Base-by-base conservation (phyloP, 352 stramenopile species). In the Globisporangium lucens region DNA sequence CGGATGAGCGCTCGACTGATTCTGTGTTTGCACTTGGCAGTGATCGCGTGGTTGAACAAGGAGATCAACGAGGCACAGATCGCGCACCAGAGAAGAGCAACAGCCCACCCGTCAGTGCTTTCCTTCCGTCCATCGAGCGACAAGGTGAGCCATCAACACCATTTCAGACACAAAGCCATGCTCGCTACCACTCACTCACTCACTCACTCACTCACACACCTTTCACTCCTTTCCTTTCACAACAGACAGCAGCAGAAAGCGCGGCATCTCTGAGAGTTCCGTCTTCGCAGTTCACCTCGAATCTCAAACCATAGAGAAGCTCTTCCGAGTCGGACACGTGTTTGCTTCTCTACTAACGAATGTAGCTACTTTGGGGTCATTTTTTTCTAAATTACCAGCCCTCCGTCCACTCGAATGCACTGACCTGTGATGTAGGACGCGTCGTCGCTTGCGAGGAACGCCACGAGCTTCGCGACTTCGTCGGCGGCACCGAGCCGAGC, bases 11-110 rank as follows among this genome's bases (percentile, higher is more conserved):
- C 24, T 24, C 24, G 24, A 24, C 24, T 24, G 24, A 24, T 24
- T 24, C 24, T 24, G 24, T 24, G 24, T 24, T 24, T 24, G 24
- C 24, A 24, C 24, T 53, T 33, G 2, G 20, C 53, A 95, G 89
- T 97, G 24, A 97, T 97, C 68, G 80, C 86, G 35, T 97, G 89
- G 85, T 67, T 97, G 35, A 96, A 97, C 79, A 97, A 97, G 67
- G 87, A 97, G 66, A 97, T 97, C 66, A 97, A 96, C 66, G 87
- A 97, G 71, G 82, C 83, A 24, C 88, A 97, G 66, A 81, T 95
- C 63, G 74, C 82, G 0, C 80, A 90, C 60, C 87, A 91, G 29
- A 72, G 84, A 55, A 75, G 82, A 53, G 78, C 80, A 12, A 81
- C 76, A 15, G 74, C 83, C 27, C 85, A 95, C 61, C 80, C 85